A percentile compares a stretch with the other conserved stretches of the same genome.
These are phyloP conservation scores for Annulohypoxylon stygium DNA, from an alignment of 495 filamentous ascomycete species.

Conservation along the genomic window DNA sequence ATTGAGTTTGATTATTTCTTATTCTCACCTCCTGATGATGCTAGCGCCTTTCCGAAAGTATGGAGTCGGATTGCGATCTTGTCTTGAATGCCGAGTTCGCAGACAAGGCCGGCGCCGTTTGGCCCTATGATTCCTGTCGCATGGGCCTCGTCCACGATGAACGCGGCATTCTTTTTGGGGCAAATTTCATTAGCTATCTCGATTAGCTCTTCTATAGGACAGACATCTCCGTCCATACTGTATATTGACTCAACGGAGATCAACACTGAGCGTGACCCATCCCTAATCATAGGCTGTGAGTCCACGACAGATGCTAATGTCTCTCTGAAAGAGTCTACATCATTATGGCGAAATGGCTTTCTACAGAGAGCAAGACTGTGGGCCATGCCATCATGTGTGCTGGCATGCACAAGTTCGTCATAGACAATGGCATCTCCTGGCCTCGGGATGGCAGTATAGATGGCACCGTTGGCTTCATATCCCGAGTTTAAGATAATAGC, in stretches of 20 bases:
- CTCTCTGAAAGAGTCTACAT: conserved; percentile 56
- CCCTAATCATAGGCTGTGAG: conserved; percentile 48
- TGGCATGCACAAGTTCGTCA: conserved; percentile 76
- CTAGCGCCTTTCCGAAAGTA: conserved; percentile 72
- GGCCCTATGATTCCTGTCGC: conserved; percentile 70
- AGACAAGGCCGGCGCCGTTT: conserved; percentile 68
- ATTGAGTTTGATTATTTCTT: not conserved
- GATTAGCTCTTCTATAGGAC: conserved; percentile 68
- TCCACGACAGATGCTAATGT: conserved; percentile 57
- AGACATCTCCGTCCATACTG: conserved; percentile 78
- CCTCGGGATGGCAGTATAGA: conserved; percentile 68
- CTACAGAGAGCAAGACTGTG: conserved; percentile 61
- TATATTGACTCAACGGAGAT: conserved; percentile 74
- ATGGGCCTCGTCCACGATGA: conserved; percentile 77
- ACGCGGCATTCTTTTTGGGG: conserved; percentile 65
- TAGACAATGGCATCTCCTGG: conserved; percentile 72
- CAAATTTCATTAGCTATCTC: conserved; percentile 64
- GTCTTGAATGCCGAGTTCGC: conserved; percentile 68
- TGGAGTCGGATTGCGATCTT: conserved; percentile 66
- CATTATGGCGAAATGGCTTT: conserved; percentile 70
- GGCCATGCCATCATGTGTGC: conserved; percentile 73
- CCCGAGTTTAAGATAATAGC: conserved; percentile 72
- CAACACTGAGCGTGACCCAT: conserved; percentile 56
- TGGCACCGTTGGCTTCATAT: conserved; percentile 71
- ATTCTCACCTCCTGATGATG: conserved; percentile 69